Evolutionary conservation across 441 rosid genomes (phyloP).

Genomic region (Pelargonium citronellum): DNA sequence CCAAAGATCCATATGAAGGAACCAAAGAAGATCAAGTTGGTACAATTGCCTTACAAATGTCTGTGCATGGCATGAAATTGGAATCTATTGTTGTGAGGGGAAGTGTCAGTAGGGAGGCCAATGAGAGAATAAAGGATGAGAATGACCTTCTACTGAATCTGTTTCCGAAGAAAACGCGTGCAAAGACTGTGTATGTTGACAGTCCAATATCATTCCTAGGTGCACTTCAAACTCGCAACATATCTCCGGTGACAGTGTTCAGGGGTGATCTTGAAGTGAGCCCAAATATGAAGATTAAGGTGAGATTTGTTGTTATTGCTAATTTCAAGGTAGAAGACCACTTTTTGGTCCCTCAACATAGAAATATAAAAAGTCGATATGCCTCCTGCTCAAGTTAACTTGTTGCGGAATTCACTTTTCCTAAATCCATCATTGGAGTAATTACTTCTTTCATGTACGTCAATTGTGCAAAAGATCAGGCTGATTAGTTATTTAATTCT

Average conservation of each 20-base stretch:
- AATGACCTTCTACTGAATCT: constrained; percentile 62
- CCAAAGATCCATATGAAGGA: constrained; percentile 75
- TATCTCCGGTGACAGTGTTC: constrained; percentile 73
- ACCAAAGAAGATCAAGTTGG: constrained; percentile 77
- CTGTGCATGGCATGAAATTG: constrained; percentile 60
- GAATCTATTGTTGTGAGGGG: constrained; percentile 61
- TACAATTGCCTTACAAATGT: constrained; percentile 61
- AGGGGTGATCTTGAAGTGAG: constrained; percentile 82
- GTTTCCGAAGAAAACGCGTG: constrained; percentile 47
- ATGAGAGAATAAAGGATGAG: constrained; percentile 48
- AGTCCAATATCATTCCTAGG: constrained; percentile 72
- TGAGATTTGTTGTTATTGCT: constrained; percentile 20
- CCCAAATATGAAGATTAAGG: constrained; percentile 73
- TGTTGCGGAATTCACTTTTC: too few relatives aligned
- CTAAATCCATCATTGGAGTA: too few relatives aligned
- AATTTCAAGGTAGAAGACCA: constrained; percentile 6
- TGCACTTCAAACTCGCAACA: constrained; percentile 65
- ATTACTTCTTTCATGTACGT: too few relatives aligned
- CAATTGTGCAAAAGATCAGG: too few relatives aligned
- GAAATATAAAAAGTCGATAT: not conserved
- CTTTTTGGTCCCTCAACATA: not conserved
- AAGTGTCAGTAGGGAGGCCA: constrained; percentile 25
- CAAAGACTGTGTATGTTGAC: constrained; percentile 53
- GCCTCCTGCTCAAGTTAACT: too few relatives aligned
- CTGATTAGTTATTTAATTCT: too few relatives aligned